Evolutionary conservation across 2,329 filamentous ascomycete genomes (phyloP).

Genomic region (Emmonsia crescens): DNA sequence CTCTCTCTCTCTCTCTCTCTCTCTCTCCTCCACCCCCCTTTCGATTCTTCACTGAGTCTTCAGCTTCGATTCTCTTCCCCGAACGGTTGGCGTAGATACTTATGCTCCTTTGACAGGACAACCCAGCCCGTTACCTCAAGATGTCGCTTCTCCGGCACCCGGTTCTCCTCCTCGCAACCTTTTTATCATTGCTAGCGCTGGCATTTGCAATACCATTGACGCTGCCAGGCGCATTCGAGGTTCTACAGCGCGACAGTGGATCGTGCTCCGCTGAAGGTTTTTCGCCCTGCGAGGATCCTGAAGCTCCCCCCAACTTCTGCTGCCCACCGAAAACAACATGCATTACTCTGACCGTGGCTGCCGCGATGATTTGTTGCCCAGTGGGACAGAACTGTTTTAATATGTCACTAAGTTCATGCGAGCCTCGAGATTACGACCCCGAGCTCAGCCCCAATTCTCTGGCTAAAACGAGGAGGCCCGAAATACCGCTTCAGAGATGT

Average conservation of each 20-base stretch:
- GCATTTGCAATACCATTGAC: slow-evolving; percentile 15
- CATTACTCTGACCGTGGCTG: slow-evolving; percentile 31
- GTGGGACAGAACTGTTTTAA: slow-evolving; percentile 29
- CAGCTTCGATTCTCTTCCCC: neutral
- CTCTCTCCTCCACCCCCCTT: neutral
- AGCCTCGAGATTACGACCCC: slow-evolving; percentile 33
- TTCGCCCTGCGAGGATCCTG: slow-evolving; percentile 25
- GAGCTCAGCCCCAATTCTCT: slow-evolving; percentile 25
- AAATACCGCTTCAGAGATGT: slow-evolving; percentile 31
- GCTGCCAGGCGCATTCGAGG: slow-evolving; percentile 14
- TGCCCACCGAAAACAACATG: slow-evolving; percentile 33
- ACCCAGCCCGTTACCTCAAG: neutral
- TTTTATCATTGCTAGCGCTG: neutral
- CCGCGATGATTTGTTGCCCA: slow-evolving; percentile 39
- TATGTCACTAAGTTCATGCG: slow-evolving; percentile 35
- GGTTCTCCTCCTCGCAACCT: neutral
- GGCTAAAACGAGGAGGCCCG: slow-evolving; percentile 34
- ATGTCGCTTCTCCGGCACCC: neutral
- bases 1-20: neutral
- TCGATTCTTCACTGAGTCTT: neutral
- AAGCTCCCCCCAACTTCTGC: slow-evolving; percentile 34
- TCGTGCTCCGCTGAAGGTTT: slow-evolving; percentile 24
- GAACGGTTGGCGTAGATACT: neutral
- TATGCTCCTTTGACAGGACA: neutral
- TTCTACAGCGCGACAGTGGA: slow-evolving; percentile 18